Evolutionary conservation across 2,329 filamentous ascomycete species (phyloP).

Genomic region (Talaromyces islandicus): DNA sequence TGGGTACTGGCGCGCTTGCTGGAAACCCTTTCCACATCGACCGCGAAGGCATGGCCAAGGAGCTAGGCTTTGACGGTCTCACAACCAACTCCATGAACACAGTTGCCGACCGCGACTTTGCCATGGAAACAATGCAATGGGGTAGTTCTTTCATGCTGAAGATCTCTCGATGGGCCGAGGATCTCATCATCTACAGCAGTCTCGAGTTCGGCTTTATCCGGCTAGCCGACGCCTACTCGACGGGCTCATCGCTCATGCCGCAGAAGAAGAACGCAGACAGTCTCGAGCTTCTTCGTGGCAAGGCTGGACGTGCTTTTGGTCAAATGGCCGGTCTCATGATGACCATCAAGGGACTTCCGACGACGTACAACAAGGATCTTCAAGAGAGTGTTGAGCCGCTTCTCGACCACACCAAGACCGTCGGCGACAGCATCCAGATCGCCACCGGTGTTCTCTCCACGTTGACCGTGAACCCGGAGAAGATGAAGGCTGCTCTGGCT

Average conservation of each 20-base stretch:
- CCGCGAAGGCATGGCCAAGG: slow-evolving; percentile 68
- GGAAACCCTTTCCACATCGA: slow-evolving; percentile 81
- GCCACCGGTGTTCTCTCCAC: slow-evolving; percentile 75
- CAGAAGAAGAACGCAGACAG: slow-evolving; percentile 79
- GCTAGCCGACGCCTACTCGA: slow-evolving; percentile 73
- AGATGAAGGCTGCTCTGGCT: slow-evolving; percentile 72
- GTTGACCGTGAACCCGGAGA: slow-evolving; percentile 61
- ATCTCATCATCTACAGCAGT: slow-evolving; percentile 76
- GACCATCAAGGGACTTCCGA: slow-evolving; percentile 68
- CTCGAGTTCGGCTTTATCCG: slow-evolving; percentile 71
- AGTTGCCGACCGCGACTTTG: slow-evolving; percentile 74
- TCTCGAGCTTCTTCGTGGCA: slow-evolving; percentile 69
- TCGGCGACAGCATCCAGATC: slow-evolving; percentile 75
- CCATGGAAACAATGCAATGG: slow-evolving; percentile 77
- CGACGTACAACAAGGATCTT: slow-evolving; percentile 87
- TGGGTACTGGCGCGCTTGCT: slow-evolving; percentile 71
- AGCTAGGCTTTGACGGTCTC: slow-evolving; percentile 72
- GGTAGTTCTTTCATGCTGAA: slow-evolving; percentile 71
- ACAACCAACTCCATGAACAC: slow-evolving; percentile 72
- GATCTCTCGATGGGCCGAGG: slow-evolving; percentile 74
- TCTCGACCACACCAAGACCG: slow-evolving; percentile 75
- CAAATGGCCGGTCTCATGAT: slow-evolving; percentile 76
- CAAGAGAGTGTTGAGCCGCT: slow-evolving; percentile 84
- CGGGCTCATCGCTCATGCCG: slow-evolving; percentile 71
- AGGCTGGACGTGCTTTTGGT: slow-evolving; percentile 69